Conservation (phyloP, 2,329 filamentous ascomycete genomes). For the Penicillium freii region DNA sequence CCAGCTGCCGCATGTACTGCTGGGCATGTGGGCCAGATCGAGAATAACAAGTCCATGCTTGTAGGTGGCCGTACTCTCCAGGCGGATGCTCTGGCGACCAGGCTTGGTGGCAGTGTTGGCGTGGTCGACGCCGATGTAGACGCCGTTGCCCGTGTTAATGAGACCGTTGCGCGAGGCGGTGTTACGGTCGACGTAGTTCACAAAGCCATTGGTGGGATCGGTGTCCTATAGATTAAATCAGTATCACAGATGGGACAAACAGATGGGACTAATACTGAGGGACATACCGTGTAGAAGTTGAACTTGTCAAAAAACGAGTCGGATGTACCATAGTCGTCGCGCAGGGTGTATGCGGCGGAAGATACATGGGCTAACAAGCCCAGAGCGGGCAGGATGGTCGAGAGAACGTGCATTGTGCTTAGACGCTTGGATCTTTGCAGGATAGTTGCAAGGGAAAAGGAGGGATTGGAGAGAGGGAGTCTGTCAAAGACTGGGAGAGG, state of each 20-base stretch:
- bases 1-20: constrained; percentile 68
- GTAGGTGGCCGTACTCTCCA: constrained; percentile 65
- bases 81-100: constrained; percentile 68
- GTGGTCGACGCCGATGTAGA: constrained; percentile 70
- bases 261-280: not conserved
- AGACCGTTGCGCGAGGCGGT: constrained; percentile 60
- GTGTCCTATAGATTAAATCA: constrained; percentile 27
- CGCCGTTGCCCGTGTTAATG: constrained; percentile 53
- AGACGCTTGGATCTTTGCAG: constrained; percentile 1
- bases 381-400: constrained; percentile 28
- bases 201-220: constrained; percentile 75
- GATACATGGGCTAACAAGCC: constrained; percentile 33
- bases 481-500: constrained; percentile 17
- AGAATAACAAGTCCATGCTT: constrained; percentile 67
- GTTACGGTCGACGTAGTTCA: constrained; percentile 63
- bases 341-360: constrained; percentile 41
- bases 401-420: constrained; percentile 29
- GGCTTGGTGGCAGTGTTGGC: constrained; percentile 53
- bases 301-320: constrained; percentile 54
- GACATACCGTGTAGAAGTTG: constrained; percentile 50
- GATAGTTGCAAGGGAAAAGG: constrained; percentile 3
- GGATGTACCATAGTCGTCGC: constrained; percentile 49
- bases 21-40: constrained; percentile 72
- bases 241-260: not conserved
- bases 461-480: constrained; percentile 6